phyloP scores from a whole-genome alignment of 305 asterid species.

The Nicotiana rustica region DNA sequence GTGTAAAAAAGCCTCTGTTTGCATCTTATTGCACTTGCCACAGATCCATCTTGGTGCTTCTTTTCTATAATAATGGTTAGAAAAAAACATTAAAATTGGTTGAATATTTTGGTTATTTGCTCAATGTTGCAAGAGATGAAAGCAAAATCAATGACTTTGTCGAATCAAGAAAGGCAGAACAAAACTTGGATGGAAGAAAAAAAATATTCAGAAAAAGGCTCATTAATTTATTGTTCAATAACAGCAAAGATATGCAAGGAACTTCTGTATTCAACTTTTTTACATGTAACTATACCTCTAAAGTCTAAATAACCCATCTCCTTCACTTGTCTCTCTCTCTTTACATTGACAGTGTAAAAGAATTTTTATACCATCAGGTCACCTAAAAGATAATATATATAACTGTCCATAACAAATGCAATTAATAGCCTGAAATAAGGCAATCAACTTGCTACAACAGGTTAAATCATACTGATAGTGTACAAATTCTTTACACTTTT shows the following conservation, averaged over 20 bases:
- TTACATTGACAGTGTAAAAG: too few species aligned
- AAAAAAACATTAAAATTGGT: neutral
- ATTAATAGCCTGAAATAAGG: neutral
- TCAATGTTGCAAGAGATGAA: neutral
- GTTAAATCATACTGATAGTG: neutral
- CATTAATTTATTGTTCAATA: neutral
- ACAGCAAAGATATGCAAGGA: neutral
- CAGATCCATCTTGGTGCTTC: slow-evolving; percentile 16
- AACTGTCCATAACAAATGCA: neutral
- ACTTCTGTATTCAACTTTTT: slow-evolving; percentile 9
- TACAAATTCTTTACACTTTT: neutral
- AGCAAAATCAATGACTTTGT: neutral
- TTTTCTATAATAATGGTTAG: neutral
- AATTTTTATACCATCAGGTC: neutral
- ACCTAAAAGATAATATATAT: neutral
- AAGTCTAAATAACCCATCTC: neutral
- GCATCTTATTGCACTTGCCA: neutral
- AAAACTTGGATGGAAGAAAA: neutral
- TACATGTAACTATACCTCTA: neutral
- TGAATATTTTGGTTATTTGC: neutral
- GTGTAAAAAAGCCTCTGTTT: slow-evolving; percentile 20
- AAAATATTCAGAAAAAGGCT: neutral
- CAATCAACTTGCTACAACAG: neutral
- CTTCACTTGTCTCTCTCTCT: neutral
- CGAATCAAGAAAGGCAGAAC: neutral